phyloP scores from a whole-genome alignment of 1,284 basidiomycete genomes.

The Malassezia japonica region DNA sequence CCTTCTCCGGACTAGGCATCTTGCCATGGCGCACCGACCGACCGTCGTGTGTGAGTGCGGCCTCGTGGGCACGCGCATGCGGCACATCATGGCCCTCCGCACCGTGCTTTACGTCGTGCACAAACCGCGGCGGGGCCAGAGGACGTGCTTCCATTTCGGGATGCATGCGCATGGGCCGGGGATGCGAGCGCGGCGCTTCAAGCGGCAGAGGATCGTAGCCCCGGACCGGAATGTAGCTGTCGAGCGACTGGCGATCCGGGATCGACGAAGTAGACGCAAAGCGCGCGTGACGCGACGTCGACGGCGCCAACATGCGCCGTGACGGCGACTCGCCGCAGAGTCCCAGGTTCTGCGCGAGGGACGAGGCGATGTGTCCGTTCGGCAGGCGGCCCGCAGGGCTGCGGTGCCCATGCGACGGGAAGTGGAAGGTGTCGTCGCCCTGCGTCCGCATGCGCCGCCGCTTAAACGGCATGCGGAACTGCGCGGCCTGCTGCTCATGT shows the following conservation, averaged over 20 bases:
- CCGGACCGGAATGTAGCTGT: conserved; percentile 7
- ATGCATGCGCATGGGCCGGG: too few relatives aligned
- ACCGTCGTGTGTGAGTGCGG: too few relatives aligned
- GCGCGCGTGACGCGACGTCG: neutral
- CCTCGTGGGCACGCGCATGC: too few relatives aligned
- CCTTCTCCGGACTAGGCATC: neutral
- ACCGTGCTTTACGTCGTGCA: too few relatives aligned
- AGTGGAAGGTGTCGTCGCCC: neutral
- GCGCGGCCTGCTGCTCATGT: neutral
- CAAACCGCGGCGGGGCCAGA: too few relatives aligned
- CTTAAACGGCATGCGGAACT: neutral
- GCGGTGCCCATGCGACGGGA: neutral
- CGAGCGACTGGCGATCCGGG: neutral
- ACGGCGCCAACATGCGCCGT: neutral
- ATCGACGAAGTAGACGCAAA: neutral
- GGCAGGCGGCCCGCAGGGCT: neutral
- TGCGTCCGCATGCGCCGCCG: neutral
- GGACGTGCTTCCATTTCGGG: too few relatives aligned
- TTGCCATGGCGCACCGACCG: too few relatives aligned
- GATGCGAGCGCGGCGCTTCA: too few relatives aligned
- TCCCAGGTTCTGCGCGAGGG: conserved; percentile 3
- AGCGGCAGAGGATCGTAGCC: conserved; percentile 7
- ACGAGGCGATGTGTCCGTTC: neutral
- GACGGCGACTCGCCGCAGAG: neutral
- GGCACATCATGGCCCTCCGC: too few relatives aligned